phyloP scores from a whole-genome alignment of 345 rosid species.

The Camelina laxa region DNA sequence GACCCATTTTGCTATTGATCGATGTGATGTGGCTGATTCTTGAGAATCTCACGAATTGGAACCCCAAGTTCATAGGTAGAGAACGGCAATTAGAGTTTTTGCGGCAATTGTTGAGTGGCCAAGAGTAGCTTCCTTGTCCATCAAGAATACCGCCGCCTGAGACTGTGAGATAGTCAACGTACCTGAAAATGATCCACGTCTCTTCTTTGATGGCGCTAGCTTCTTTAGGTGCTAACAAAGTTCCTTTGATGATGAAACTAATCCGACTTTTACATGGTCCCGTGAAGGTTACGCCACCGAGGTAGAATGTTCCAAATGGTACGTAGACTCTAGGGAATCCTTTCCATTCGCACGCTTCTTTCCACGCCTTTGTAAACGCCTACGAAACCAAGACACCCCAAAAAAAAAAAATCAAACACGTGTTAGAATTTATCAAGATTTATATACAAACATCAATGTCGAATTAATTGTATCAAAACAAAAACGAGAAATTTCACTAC shows the following conservation, averaged over 20 bases:
- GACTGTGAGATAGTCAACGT: slow-evolving; percentile 37
- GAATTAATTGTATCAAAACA: not conserved
- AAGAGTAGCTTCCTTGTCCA: slow-evolving; percentile 42
- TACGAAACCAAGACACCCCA: not conserved
- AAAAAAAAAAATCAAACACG: not conserved
- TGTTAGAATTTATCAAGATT: not conserved
- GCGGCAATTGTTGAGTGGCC: slow-evolving; percentile 33
- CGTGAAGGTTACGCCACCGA: slow-evolving; percentile 31
- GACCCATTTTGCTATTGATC: slow-evolving; percentile 45
- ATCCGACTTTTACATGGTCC: slow-evolving; percentile 39
- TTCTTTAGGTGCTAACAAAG: slow-evolving; percentile 42
- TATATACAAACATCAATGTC: not conserved
- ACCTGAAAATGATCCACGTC: slow-evolving; percentile 37
- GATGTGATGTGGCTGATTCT: slow-evolving; percentile 27
- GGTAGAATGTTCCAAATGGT: slow-evolving; percentile 38
- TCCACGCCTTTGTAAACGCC: slow-evolving; percentile 46
- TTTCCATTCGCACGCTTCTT: slow-evolving; percentile 39
- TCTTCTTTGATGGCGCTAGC: slow-evolving; percentile 36
- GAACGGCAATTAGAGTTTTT: slow-evolving; percentile 17
- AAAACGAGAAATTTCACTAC: slow-evolving; percentile 15
- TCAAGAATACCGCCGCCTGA: slow-evolving; percentile 41
- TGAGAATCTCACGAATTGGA: slow-evolving; percentile 40
- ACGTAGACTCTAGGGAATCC: slow-evolving; percentile 36
- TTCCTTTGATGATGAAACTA: slow-evolving; percentile 43
- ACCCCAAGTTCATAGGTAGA: slow-evolving; percentile 41